phyloP scores from a whole-genome alignment of 148 eudicot species.

The Fagopyrum tataricum region DNA sequence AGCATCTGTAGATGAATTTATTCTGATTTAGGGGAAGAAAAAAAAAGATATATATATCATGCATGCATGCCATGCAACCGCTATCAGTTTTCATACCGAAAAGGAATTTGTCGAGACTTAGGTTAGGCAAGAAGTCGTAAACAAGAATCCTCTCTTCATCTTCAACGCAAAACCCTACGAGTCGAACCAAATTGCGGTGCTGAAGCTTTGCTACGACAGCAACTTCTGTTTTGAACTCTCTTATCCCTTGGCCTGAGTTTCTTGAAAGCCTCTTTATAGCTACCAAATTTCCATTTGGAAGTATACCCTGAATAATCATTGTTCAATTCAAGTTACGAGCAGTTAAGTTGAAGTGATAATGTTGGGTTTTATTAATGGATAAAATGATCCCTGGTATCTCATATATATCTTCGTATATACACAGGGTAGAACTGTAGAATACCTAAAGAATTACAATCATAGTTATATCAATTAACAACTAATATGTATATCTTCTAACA shows the following conservation, averaged over 20 bases:
- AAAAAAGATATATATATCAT: too few relatives aligned
- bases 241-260: constrained; percentile 41
- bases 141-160: constrained; percentile 26
- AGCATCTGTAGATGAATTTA: background rate
- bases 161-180: constrained; percentile 44
- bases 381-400: too few relatives aligned
- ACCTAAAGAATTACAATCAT: too few relatives aligned
- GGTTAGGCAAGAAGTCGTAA: background rate
- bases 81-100: background rate
- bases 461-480: too few relatives aligned
- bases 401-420: too few relatives aligned
- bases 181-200: constrained; percentile 49
- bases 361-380: too few relatives aligned
- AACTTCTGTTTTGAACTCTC: constrained; percentile 53
- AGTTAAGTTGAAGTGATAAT: too few relatives aligned
- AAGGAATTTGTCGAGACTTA: constrained; percentile 5
- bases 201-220: constrained; percentile 42
- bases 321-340: too few relatives aligned
- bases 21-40: too few relatives aligned
- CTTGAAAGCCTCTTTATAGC: constrained; percentile 49
- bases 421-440: too few relatives aligned
- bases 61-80: too few relatives aligned
- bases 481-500: too few relatives aligned
- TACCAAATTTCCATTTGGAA: constrained; percentile 7
- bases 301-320: constrained; percentile 20